Evolutionary conservation across 768 basidiomycete genomes (phyloP).

Genomic region (Lentinula raphanica): DNA sequence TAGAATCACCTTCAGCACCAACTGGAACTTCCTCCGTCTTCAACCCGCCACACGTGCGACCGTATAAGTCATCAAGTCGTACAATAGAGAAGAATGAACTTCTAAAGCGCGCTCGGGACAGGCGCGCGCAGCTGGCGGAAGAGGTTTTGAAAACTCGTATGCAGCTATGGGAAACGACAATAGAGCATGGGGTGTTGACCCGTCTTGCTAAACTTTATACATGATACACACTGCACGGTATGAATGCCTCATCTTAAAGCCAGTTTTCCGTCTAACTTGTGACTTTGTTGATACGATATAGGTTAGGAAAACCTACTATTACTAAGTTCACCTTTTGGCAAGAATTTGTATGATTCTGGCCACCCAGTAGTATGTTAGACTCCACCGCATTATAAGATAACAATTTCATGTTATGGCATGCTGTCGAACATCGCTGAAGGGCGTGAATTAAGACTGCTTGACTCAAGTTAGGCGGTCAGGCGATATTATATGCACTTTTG

Average conservation of each 20-base stretch:
- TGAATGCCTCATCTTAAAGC: background rate
- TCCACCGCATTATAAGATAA: background rate
- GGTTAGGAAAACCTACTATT: background rate
- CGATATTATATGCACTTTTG: no score
- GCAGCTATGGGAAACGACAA: conserved; percentile 64
- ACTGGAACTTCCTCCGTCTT: conserved; percentile 9
- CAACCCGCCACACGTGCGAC: conserved; percentile 14
- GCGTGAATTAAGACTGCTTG: no score
- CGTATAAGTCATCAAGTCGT: conserved; percentile 9
- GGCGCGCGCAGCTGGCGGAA: conserved; percentile 42
- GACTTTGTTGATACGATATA: no score
- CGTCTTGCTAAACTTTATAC: conserved; percentile 29
- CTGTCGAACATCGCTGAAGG: no score
- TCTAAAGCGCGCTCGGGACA: conserved; percentile 47
- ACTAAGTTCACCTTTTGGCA: background rate
- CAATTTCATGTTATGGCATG: background rate
- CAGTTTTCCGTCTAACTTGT: no score
- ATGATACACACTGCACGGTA: background rate
- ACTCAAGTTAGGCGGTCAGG: no score
- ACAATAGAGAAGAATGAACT: conserved; percentile 36
- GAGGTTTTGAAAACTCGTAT: conserved; percentile 59
- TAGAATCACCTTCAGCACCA: background rate
- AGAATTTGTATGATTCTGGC: background rate
- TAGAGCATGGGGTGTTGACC: conserved; percentile 46
- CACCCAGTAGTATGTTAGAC: background rate